Conservation (phyloP, 192 early-diverging fungal species). For the Mortierella alpina region DNA sequence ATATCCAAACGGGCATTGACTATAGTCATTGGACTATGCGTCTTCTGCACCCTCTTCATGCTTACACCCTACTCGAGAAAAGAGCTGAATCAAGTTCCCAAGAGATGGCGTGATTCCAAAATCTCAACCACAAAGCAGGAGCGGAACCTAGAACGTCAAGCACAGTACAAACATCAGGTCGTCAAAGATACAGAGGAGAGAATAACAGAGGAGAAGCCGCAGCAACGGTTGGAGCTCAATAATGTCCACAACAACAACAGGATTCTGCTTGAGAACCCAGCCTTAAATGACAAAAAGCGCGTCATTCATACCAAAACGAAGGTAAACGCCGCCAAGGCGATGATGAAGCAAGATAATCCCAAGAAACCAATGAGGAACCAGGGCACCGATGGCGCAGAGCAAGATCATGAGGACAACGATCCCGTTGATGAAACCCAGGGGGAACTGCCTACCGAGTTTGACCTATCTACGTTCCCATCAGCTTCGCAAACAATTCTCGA, state of each 20-base stretch:
- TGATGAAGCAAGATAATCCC: too few relatives aligned
- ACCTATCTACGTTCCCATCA: conserved; percentile 14
- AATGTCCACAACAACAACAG: conserved; percentile 8
- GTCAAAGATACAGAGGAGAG: conserved; percentile 3
- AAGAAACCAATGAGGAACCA: background rate
- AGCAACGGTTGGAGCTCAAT: background rate
- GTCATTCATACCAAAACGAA: too few relatives aligned
- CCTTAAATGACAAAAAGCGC: too few relatives aligned
- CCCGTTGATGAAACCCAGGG: background rate
- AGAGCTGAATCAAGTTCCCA: conserved; percentile 4
- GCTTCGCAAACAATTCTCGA: conserved; percentile 20
- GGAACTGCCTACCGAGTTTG: conserved; percentile 23
- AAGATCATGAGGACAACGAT: background rate
- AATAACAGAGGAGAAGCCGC: too few relatives aligned
- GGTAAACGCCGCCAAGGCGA: too few relatives aligned
- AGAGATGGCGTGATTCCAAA: background rate
- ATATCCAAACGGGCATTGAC: conserved; percentile 23
- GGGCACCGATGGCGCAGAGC: background rate
- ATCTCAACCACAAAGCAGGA: too few relatives aligned
- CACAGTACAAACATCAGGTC: background rate
- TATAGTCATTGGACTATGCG: conserved; percentile 31
- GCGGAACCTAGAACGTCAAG: too few relatives aligned
- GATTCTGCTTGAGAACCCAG: too few relatives aligned
- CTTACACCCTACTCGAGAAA: conserved; percentile 31
- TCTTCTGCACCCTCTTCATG: conserved; percentile 23